These are phyloP conservation scores for Diplosphaera chodatii DNA, from an alignment of 139 green algal species.

Conservation along the genomic window DNA sequence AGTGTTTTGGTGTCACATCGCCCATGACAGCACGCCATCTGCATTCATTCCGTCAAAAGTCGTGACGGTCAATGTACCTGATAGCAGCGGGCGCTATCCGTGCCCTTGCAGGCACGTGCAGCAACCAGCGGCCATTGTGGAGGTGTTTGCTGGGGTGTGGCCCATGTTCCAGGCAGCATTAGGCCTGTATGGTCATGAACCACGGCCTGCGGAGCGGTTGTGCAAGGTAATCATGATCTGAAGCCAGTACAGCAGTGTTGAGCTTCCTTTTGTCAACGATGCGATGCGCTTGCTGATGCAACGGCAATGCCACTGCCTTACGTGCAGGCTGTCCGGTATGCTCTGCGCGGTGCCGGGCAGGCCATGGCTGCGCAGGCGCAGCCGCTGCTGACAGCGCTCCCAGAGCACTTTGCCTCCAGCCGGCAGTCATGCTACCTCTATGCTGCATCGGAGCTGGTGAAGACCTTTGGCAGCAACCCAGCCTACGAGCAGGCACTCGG, in stretches of 20 bases:
- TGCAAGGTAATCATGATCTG: background rate
- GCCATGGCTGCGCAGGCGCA: conserved; percentile 36
- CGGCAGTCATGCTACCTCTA: conserved; percentile 70
- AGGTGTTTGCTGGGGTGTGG: conserved; percentile 40
- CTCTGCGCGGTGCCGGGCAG: conserved; percentile 44
- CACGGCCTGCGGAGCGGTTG: conserved; percentile 21
- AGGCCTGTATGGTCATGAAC: conserved; percentile 17
- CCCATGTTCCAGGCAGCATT: conserved; percentile 37
- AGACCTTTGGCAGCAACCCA: conserved; percentile 58
- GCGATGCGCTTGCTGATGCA: no score
- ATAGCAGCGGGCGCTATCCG: no score
- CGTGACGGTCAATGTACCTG: no score
- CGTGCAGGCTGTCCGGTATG: conserved; percentile 29
- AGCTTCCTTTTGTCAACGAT: no score
- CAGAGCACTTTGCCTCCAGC: conserved; percentile 45
- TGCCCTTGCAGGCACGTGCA: conserved; percentile 8
- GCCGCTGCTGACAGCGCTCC: conserved; percentile 47
- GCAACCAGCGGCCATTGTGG: conserved; percentile 31
- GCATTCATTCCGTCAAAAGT: no score
- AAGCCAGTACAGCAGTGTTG: no score
- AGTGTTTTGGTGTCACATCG: no score
- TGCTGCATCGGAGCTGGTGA: conserved; percentile 74
- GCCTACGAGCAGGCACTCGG: conserved; percentile 30
- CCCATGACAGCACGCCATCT: no score
- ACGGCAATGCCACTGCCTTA: no score